phyloP scores from a whole-genome alignment of 768 basidiomycete genomes.

The Leccinellum rugosiceps region DNA sequence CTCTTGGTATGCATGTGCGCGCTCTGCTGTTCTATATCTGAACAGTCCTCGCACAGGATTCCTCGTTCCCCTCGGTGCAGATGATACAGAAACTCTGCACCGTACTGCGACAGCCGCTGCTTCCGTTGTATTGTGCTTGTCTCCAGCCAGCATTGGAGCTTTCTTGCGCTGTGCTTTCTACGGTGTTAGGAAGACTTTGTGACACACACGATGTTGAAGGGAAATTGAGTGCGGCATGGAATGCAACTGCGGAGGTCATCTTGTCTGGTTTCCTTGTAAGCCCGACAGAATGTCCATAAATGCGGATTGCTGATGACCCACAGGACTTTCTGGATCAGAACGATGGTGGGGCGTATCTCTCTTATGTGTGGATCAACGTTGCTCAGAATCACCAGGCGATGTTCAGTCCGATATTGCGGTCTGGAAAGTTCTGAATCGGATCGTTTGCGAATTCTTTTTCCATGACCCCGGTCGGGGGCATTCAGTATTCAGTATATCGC shows the following conservation, averaged over 20 bases:
- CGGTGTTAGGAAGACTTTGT: slow-evolving; percentile 39
- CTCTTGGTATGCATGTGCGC: slow-evolving; percentile 39
- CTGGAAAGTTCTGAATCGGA: slow-evolving; percentile 29
- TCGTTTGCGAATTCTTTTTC: slow-evolving; percentile 40
- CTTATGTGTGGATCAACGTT: neutral
- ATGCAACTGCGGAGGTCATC: slow-evolving; percentile 42
- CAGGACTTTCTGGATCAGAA: slow-evolving; percentile 26
- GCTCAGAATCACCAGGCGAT: slow-evolving; percentile 13
- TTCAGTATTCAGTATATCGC: slow-evolving; percentile 21
- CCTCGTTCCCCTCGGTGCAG: slow-evolving; percentile 35
- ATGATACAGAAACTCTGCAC: slow-evolving; percentile 37
- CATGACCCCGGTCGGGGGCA: slow-evolving; percentile 14
- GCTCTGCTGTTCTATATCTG: neutral
- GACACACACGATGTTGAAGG: slow-evolving; percentile 22
- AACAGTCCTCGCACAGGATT: slow-evolving; percentile 32
- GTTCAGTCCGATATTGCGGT: slow-evolving; percentile 20
- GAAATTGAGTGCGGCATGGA: slow-evolving; percentile 38
- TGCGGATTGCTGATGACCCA: slow-evolving; percentile 13
- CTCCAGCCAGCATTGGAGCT: slow-evolving; percentile 39
- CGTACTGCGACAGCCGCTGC: slow-evolving; percentile 41
- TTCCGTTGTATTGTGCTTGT: slow-evolving; percentile 43
- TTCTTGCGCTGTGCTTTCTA: slow-evolving; percentile 38
- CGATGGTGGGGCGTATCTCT: slow-evolving; percentile 12
- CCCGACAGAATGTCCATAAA: neutral
- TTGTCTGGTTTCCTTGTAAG: slow-evolving; percentile 53